These are phyloP conservation scores for Neostapfia colusana DNA, from an alignment of 176 grass and related monocot species.

Conservation along the genomic window DNA sequence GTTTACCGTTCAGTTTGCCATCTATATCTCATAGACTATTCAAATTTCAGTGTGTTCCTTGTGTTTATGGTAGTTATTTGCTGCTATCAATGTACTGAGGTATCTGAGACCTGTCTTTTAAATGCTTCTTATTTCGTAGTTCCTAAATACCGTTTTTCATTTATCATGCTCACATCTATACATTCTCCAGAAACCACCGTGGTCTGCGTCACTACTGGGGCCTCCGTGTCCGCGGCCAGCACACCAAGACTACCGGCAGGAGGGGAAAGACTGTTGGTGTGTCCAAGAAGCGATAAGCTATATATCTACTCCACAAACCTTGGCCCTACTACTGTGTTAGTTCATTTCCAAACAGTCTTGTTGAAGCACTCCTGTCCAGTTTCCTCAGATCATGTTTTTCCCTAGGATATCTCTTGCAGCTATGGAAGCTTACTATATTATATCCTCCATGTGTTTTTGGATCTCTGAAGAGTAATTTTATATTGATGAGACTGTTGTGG, in stretches of 20 bases:
- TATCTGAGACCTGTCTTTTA: neutral
- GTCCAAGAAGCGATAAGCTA: conserved; percentile 87
- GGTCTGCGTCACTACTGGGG: conserved; percentile 98
- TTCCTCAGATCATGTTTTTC: conserved; percentile 24
- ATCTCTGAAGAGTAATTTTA: conserved; percentile 31
- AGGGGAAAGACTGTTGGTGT: conserved; percentile 98
- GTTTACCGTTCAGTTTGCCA: no score
- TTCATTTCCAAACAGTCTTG: conserved; percentile 4
- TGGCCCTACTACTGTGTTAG: neutral
- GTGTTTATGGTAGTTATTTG: neutral
- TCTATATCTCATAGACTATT: neutral
- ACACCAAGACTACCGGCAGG: conserved; percentile 92
- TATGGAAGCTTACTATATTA: conserved; percentile 43
- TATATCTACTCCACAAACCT: neutral
- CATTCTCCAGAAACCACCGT: conserved; percentile 69
- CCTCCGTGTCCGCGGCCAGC: conserved; percentile 88
- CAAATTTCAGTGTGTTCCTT: neutral
- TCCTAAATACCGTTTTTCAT: neutral
- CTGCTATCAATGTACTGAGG: neutral
- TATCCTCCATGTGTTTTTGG: conserved; percentile 25
- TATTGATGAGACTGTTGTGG: neutral
- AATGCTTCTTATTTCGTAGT: neutral
- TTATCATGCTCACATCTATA: neutral
- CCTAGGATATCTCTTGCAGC: conserved; percentile 31
- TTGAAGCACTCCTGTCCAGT: neutral